These are phyloP conservation scores for Stephania japonica DNA, from an alignment of 164 flowering plant genomes.

Conservation along the genomic window DNA sequence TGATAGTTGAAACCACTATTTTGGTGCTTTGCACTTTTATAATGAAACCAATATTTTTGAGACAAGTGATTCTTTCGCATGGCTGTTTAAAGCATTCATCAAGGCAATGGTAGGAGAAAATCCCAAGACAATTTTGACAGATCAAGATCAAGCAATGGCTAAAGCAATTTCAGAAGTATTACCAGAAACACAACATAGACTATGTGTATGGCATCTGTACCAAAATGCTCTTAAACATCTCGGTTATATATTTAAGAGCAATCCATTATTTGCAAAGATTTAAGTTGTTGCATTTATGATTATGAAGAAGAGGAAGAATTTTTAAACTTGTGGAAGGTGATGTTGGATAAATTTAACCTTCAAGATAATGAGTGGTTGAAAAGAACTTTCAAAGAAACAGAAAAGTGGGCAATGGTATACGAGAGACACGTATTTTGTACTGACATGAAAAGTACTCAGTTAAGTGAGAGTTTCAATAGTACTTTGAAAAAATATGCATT, in stretches of 20 bases:
- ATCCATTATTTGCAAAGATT: neutral
- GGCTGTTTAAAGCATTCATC: conserved; percentile 4
- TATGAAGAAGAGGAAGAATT: conserved; percentile 4
- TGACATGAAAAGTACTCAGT: too few relatives aligned
- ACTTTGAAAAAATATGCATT: too few relatives aligned
- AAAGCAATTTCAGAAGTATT: conserved; percentile 2
- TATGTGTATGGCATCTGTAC: conserved; percentile 2
- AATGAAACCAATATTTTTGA: neutral
- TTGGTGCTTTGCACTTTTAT: too few relatives aligned
- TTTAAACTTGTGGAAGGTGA: neutral
- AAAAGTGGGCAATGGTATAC: too few relatives aligned
- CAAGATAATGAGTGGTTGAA: conserved; percentile 10
- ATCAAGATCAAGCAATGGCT: neutral
- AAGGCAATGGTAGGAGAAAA: neutral
- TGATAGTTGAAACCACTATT: too few relatives aligned
- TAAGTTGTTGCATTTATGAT: conserved; percentile 10
- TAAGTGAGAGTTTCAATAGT: too few relatives aligned
- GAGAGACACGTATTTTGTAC: too few relatives aligned
- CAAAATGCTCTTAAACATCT: conserved; percentile 6
- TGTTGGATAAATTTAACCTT: neutral
- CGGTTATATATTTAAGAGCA: neutral
- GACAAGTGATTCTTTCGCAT: neutral
- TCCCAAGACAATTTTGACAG: too few relatives aligned
- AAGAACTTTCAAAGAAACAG: too few relatives aligned
- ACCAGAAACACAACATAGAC: neutral